phyloP scores from a whole-genome alignment of 371 early-diverging fungal species.

The Chytridium lagenaria region DNA sequence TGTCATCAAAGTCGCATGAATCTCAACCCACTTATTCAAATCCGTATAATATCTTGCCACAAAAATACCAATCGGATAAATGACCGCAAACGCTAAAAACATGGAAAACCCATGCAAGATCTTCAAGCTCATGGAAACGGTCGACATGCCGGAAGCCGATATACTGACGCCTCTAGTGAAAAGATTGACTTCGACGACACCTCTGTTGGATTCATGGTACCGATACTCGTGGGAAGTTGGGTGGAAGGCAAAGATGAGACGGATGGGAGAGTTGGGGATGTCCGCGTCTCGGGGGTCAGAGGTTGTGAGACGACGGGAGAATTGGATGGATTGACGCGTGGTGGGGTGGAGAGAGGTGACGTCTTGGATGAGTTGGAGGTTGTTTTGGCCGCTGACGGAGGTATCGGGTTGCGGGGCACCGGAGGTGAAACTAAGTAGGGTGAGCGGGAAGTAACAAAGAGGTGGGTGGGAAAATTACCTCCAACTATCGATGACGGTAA shows the following conservation, averaged over 20 bases:
- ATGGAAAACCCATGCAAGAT: slow-evolving; percentile 47
- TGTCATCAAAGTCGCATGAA: slow-evolving; percentile 43
- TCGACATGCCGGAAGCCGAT: background rate
- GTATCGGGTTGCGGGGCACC: background rate
- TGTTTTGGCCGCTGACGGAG: slow-evolving; percentile 27
- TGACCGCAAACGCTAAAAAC: slow-evolving; percentile 43
- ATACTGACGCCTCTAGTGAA: slow-evolving; percentile 21
- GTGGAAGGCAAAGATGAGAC: slow-evolving; percentile 39
- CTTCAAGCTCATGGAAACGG: slow-evolving; percentile 20
- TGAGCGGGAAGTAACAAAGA: background rate
- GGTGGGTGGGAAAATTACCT: slow-evolving; percentile 22
- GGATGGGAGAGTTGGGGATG: slow-evolving; percentile 25
- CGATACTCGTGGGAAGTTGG: background rate
- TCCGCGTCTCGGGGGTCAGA: slow-evolving; percentile 28
- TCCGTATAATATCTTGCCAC: slow-evolving; percentile 41
- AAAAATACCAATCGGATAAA: slow-evolving; percentile 50
- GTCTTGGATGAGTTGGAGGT: slow-evolving; percentile 14
- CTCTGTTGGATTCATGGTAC: slow-evolving; percentile 39
- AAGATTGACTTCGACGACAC: slow-evolving; percentile 36
- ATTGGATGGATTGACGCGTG: slow-evolving; percentile 26
- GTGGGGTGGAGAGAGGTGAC: slow-evolving; percentile 12
- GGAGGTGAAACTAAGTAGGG: background rate
- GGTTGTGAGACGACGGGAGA: slow-evolving; percentile 29
- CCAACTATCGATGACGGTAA: slow-evolving; percentile 35
- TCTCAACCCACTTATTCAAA: slow-evolving; percentile 34